Conservation (phyloP, 192 early-diverging fungal genomes). For the Podila clonocystis region DNA sequence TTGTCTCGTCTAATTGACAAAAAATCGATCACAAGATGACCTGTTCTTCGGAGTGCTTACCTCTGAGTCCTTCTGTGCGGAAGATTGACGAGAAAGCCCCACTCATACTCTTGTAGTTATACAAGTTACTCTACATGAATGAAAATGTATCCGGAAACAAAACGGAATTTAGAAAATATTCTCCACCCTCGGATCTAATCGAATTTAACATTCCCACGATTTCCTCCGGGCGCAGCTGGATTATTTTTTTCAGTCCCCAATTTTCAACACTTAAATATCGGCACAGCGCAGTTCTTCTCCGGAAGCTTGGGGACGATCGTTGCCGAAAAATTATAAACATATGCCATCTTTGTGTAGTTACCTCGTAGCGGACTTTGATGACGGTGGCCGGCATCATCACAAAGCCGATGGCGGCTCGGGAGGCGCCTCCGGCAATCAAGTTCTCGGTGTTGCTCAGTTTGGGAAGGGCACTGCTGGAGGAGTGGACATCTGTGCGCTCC, state of each 20-base stretch:
- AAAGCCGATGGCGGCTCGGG: conserved; percentile 81
- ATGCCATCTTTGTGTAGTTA: conserved; percentile 17
- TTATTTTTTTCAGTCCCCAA: neutral
- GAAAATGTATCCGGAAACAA: neutral
- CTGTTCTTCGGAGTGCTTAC: conserved; percentile 21
- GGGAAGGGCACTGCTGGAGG: conserved; percentile 39
- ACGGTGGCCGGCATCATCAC: conserved; percentile 95
- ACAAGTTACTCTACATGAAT: conserved; percentile 77
- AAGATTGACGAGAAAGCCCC: conserved; percentile 77
- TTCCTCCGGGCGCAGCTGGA: neutral
- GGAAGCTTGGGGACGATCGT: too few species aligned
- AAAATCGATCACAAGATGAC: neutral
- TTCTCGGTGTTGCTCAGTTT: conserved; percentile 70
- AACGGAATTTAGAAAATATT: neutral
- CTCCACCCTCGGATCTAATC: neutral
- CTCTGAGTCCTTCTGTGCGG: conserved; percentile 70
- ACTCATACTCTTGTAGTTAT: conserved; percentile 78
- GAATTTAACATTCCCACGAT: conserved; percentile 2
- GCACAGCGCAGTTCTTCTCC: neutral
- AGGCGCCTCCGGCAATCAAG: conserved; percentile 73
- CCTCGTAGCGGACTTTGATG: conserved; percentile 92
- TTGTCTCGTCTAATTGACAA: too few species aligned
- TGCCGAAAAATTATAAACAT: neutral
- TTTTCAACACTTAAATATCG: neutral
- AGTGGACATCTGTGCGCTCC: conserved; percentile 10